Evolutionary conservation across 2,329 filamentous ascomycete genomes (phyloP).

Genomic region (Pseudogymnoascus sp.): DNA sequence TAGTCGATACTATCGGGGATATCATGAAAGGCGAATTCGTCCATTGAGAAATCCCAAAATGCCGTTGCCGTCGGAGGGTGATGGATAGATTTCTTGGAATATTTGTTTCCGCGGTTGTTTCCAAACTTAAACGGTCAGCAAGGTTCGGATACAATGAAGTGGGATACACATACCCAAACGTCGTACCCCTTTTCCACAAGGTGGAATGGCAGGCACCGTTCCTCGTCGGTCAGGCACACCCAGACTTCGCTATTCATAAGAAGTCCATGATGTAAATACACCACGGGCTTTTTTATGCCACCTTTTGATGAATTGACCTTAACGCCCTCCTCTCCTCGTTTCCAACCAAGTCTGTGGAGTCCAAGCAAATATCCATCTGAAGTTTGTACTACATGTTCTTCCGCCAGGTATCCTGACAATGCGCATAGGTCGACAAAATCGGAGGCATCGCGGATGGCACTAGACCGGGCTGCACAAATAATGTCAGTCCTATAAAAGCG

Average conservation of each 20-base stretch:
- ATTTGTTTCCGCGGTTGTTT: slow-evolving; percentile 98
- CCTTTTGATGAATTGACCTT: slow-evolving; percentile 66
- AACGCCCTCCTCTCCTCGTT: slow-evolving; percentile 70
- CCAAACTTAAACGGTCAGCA: slow-evolving; percentile 56
- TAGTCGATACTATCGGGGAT: slow-evolving; percentile 94
- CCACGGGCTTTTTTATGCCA: slow-evolving; percentile 68
- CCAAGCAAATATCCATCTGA: slow-evolving; percentile 89
- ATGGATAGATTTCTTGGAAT: slow-evolving; percentile 87
- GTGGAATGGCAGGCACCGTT: slow-evolving; percentile 80
- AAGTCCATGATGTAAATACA: slow-evolving; percentile 91
- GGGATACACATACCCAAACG: slow-evolving; percentile 65
- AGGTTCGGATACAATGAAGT: not conserved
- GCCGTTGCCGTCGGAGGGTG: slow-evolving; percentile 63
- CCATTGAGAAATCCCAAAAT: slow-evolving; percentile 98
- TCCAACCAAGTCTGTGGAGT: slow-evolving; percentile 78
- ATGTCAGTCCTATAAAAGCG: slow-evolving; percentile 45
- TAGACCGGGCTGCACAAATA: slow-evolving; percentile 51
- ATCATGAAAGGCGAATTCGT: slow-evolving; percentile 96
- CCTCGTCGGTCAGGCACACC: slow-evolving; percentile 83
- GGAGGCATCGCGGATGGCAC: slow-evolving; percentile 73
- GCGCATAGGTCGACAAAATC: slow-evolving; percentile 94
- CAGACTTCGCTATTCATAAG: slow-evolving; percentile 99
- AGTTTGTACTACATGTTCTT: slow-evolving; percentile 94
- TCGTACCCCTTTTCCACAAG: slow-evolving; percentile 89
- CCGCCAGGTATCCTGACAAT: slow-evolving; percentile 83